Evolutionary conservation across 768 basidiomycete genomes (phyloP), one percentile per base, ranked within the genome.

Genomic region (Guyanaporus albipodus): DNA sequence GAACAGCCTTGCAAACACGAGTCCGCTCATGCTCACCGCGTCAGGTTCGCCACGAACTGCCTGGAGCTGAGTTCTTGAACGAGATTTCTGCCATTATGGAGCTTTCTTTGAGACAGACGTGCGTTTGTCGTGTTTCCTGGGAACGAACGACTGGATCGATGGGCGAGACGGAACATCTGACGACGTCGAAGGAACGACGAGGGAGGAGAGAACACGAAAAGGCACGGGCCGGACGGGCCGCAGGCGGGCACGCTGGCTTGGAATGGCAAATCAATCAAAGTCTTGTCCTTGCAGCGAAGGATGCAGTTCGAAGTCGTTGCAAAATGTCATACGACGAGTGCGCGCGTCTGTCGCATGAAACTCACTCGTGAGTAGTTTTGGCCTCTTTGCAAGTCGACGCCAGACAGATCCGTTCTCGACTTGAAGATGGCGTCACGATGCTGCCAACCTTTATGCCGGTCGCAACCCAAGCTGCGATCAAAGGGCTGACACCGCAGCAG

Each of bases 401-500:
- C 19, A 40, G 40, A 51, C 44, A 35, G 42, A 33, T 36, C 40
- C 3, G 17, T 26, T 36, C 17, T 53, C 19, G n/a, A n/a, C n/a
- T n/a, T n/a, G n/a, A 50, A 90, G 88, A 91, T 70, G 89, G 88
- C 8, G 70, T 77, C 31, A 92, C 90, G 2, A 80, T 85, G 74
- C 70, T 92, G 17, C 91, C 91, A 2, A 90, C 91, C 0, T 94
- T 94, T 58, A 94, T 93, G 91, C 91, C 91, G 4, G 90, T 93
- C 8, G 91, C 90, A 3, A 94, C 91, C 4, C 91, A 94, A 61
- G 90, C 86, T 15, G 87, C 91, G 6, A 90, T 94, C 60, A 95
- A 95, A 67, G 90, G 91, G 4, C 69, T 94, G n/a, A 91, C 90
- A 6, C 68, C 88, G 17, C 85, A 88, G 49, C 88, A 93, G 67